Conservation (phyloP, 1,284 basidiomycete species). For the Entoloma clypeatum region DNA sequence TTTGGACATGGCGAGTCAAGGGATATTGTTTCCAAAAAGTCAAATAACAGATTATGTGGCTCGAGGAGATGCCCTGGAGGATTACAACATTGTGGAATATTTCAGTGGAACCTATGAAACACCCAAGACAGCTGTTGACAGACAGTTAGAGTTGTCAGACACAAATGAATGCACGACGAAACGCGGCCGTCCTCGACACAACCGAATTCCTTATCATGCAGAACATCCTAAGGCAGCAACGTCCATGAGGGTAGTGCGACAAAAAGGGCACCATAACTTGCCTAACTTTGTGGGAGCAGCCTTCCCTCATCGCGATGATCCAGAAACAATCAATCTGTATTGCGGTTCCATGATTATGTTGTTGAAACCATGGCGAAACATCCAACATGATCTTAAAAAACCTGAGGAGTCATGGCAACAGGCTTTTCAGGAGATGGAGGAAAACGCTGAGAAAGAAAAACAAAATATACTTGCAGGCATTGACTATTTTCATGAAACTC, state of each 20-base stretch:
- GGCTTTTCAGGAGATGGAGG: slow-evolving; percentile 17
- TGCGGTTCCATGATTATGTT: slow-evolving; percentile 35
- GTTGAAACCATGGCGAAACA: slow-evolving; percentile 36
- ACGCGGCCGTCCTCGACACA: neutral
- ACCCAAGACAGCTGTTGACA: slow-evolving; percentile 1
- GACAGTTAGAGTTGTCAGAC: neutral
- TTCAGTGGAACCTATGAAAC: slow-evolving; percentile 29
- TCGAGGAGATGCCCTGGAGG: slow-evolving; percentile 19
- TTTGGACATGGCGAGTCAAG: too few species aligned
- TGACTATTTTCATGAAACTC: slow-evolving; percentile 35
- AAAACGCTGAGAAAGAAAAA: slow-evolving; percentile 13
- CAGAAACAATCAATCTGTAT: slow-evolving; percentile 25
- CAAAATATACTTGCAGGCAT: slow-evolving; percentile 23
- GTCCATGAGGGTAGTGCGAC: neutral
- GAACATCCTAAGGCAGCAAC: neutral
- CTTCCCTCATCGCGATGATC: slow-evolving; percentile 13
- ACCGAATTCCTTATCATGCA: slow-evolving; percentile 3
- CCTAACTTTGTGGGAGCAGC: slow-evolving; percentile 5
- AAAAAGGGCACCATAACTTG: neutral
- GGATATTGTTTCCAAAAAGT: slow-evolving; percentile 7
- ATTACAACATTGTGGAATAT: slow-evolving; percentile 23
- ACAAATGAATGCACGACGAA: neutral
- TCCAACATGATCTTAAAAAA: slow-evolving; percentile 27
- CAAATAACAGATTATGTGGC: slow-evolving; percentile 29
- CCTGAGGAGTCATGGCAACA: slow-evolving; percentile 22